Evolutionary conservation across 352 stramenopile genomes (phyloP), one percentile per base, ranked within the genome.

Genomic region (Pythium insidiosum): DNA sequence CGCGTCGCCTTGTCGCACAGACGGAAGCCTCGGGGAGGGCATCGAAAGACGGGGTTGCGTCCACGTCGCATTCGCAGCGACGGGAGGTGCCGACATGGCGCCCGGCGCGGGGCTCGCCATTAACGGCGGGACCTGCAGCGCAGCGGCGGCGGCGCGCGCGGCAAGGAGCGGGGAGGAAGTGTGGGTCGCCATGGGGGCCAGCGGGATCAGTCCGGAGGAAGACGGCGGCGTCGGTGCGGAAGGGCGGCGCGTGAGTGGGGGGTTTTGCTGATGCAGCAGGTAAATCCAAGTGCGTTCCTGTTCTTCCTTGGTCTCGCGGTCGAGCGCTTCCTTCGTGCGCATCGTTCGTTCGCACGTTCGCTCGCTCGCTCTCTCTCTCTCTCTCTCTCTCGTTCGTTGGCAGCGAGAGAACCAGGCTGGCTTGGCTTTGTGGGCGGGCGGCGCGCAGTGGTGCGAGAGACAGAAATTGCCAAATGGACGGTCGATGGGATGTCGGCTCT

Each of bases 201-300:
- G 50, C 20, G 50, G 50, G 39, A 58, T 58, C 23, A 58, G 38
- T n/a, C 53, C 41, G 16, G 42, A 47, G 11, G 51, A 28, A 20
- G 45, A 21, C 10, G 21, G 39, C 11, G 40, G 24, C 22, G 30
- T 31, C 7, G 45, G 7, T 15, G 43, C 33, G 21, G 33, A 29
- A 1, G 56, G 49, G 15, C 63, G 51, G 12, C 55, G 50, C 31
- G 50, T 61, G 33, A 63, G 56, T 9, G 68, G 66, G 29, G 63
- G 68, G 42, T 58, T 56, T 41, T 70, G 68, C 33, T 73, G 59
- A 36, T 81, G 65, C 31, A 81, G 63, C 43, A 76, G 52, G 53
- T 73, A 77, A 49, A 74, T 74, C 65, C 65, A 77, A 31, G 68
- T 67, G 34, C 48, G 57, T 49, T 81, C 65, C 47, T 74, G 65